Evolutionary conservation across 176 grass and related monocot genomes (phyloP), one percentile per base, ranked within the genome.

Genomic region (Aegilops longissima): DNA sequence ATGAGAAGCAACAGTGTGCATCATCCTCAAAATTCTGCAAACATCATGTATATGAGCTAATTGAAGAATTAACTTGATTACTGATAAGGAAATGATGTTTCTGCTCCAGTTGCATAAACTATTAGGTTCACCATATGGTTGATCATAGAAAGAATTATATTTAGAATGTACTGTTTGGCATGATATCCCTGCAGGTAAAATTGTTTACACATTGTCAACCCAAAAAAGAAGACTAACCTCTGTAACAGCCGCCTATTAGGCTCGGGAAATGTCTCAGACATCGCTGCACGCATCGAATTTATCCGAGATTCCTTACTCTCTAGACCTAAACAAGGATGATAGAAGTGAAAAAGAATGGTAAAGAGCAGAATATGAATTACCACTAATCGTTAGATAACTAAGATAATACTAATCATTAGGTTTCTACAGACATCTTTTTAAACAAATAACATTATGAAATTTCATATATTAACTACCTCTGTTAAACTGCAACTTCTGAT

Each of bases 21-120:
- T 99, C 97, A 97, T 99, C 92, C 83, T 99, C 85, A 99, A 84
- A 87, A 99, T 83, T 85, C 97, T 99, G 86, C 47, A 82, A 88
- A 67, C 54, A 88, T 51, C n/a, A 67, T 77, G 36, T 64, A 44
- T 62, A 71, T 58, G 86, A 39, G 81, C 49, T 78, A 77, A 38
- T 64, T 83, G 74, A 85, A 76, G 52, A 71, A 76, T 52, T 39
- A 63, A 12, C 59, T 39, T 44, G 40, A 39, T 47, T 69, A 51
- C 33, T 51, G 67, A 62, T 27, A 69, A 80, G 44, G 58, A 88
- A 42, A 61, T 35, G 44, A 33, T 51, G 21, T 24, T 84, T 75
- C 20, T 76, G 49, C 31, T 81, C 30, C 80, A 84, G 49, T 71
- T 80, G 3, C 77, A 81, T 77, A 69, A 52, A 52, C 18, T 70